Conservation (phyloP, 2,329 filamentous ascomycete species). For the Xylariaceae sp. region DNA sequence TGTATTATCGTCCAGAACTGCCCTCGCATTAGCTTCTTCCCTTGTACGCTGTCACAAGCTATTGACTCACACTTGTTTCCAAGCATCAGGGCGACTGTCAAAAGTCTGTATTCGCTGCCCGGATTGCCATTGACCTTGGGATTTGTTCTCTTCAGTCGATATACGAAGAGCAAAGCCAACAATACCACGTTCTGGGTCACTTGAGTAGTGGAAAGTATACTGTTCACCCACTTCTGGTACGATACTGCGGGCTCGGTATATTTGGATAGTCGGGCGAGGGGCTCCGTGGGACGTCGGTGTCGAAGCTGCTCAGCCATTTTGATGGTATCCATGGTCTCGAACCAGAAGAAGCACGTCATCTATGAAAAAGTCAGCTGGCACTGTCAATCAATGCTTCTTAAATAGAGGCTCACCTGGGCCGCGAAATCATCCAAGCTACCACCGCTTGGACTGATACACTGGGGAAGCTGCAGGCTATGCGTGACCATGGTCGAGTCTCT, state of each 20-base stretch:
- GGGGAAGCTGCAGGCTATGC: constrained; percentile 66
- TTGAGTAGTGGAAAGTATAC: constrained; percentile 87
- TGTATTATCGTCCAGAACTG: constrained; percentile 93
- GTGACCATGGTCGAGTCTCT: constrained; percentile 44
- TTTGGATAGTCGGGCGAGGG: constrained; percentile 50
- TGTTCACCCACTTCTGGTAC: constrained; percentile 92
- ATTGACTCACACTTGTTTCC: constrained; percentile 83
- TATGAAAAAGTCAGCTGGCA: too few species aligned
- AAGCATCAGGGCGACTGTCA: constrained; percentile 95
- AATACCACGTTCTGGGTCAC: constrained; percentile 95
- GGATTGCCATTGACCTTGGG: constrained; percentile 84
- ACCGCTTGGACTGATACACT: constrained; percentile 69
- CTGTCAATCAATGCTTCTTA: too few species aligned
- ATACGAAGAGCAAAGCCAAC: constrained; percentile 86
- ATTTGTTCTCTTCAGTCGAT: constrained; percentile 86
- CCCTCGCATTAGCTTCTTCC: too few species aligned
- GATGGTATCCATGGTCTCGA: constrained; percentile 79
- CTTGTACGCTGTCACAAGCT: background rate
- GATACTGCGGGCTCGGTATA: constrained; percentile 73
- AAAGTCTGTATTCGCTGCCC: constrained; percentile 86
- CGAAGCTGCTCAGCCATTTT: constrained; percentile 65
- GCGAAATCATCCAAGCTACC: constrained; percentile 79
- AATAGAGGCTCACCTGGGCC: constrained; percentile 58
- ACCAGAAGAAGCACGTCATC: constrained; percentile 98
- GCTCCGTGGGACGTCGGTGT: constrained; percentile 31